phyloP scores from a whole-genome alignment of 208 protist species.

The Wallacemonas sp. region DNA sequence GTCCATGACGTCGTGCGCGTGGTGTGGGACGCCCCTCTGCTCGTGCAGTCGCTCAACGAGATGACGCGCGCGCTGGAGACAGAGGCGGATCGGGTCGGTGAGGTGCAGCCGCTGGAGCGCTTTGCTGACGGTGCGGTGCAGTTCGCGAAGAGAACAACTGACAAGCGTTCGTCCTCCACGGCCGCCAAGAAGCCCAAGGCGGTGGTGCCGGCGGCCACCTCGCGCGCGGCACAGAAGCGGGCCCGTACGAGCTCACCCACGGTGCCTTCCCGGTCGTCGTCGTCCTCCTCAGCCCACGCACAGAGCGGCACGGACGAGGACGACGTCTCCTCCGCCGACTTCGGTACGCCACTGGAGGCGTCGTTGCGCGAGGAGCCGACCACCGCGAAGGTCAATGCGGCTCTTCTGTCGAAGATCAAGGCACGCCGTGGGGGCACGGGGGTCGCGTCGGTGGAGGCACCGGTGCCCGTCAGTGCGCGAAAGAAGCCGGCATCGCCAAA shows the following conservation, averaged over 20 bases:
- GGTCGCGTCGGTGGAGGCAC: not conserved
- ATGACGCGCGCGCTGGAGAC: not conserved
- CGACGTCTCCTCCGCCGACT: not conserved
- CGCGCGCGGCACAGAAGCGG: not conserved
- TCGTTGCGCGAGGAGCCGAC: not conserved
- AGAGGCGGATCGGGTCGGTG: not conserved
- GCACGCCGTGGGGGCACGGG: not conserved
- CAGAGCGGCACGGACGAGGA: not conserved
- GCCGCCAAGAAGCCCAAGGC: not conserved
- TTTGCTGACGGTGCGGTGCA: not conserved
- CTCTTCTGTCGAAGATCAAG: conserved; percentile 2
- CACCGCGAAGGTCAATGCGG: not conserved
- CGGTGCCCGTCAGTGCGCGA: not conserved
- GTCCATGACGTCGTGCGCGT: conserved; percentile 5
- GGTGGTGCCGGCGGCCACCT: no score
- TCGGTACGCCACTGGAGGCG: conserved; percentile 6
- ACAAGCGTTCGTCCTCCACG: not conserved
- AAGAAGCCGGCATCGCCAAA: not conserved
- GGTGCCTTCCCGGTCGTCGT: not conserved
- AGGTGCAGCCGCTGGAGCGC: not conserved
- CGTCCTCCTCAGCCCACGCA: not conserved
- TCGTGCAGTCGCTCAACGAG: conserved; percentile 10
- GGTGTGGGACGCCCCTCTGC: conserved; percentile 17
- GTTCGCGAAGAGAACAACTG: not conserved
- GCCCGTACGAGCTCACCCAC: not conserved